phyloP scores from a whole-genome alignment of 1,284 basidiomycete species.

The Pseudozyma thailandica region DNA sequence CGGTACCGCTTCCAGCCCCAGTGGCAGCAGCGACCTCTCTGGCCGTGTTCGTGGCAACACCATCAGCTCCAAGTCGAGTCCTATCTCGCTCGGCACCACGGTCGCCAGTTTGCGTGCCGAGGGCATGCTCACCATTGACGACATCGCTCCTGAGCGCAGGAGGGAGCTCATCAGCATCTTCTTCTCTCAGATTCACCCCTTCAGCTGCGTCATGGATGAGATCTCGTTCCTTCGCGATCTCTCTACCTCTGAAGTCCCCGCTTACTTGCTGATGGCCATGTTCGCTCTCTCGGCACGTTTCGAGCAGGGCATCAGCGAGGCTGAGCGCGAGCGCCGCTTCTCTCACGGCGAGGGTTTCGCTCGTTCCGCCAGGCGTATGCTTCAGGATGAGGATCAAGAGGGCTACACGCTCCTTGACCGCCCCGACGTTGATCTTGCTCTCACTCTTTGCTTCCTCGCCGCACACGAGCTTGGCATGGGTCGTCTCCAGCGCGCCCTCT shows the following conservation, averaged over 20 bases:
- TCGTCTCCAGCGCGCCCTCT: constrained; percentile 66
- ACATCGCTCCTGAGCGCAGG: constrained; percentile 42
- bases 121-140: constrained; percentile 32
- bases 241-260: constrained; percentile 68
- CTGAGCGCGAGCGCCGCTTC: constrained; percentile 39
- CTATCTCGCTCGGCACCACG: constrained; percentile 20
- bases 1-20: constrained; percentile 18
- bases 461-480: constrained; percentile 69
- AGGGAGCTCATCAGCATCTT: constrained; percentile 64
- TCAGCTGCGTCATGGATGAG: constrained; percentile 69
- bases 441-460: constrained; percentile 68
- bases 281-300: constrained; percentile 69
- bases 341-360: constrained; percentile 49
- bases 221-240: constrained; percentile 70
- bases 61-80: constrained; percentile 41
- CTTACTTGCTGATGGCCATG: constrained; percentile 69
- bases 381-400: constrained; percentile 52
- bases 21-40: constrained; percentile 31
- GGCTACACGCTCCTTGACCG: constrained; percentile 49
- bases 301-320: constrained; percentile 58
- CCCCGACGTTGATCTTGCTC: constrained; percentile 68
- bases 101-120: constrained; percentile 21
- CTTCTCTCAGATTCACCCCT: constrained; percentile 69
- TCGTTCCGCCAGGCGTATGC: constrained; percentile 49
- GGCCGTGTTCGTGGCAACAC: constrained; percentile 38